A percentile compares a stretch with the other conserved stretches of the same genome.
These are phyloP conservation scores for Rhododendron henanense DNA, from an alignment of 148 eudicot genomes.

Conservation along the genomic window DNA sequence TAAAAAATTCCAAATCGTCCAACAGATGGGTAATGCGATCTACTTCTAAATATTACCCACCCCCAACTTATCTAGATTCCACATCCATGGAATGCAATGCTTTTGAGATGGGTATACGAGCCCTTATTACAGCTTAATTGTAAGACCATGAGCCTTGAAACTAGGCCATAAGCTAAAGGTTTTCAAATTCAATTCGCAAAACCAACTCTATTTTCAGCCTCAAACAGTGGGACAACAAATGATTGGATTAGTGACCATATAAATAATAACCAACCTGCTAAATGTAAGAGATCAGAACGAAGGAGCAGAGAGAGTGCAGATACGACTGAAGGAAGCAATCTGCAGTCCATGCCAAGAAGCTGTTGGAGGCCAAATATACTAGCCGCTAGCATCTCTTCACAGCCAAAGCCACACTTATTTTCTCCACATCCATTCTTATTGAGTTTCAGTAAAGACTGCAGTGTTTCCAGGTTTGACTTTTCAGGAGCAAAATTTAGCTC, in stretches of 20 bases:
- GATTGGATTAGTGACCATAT: neutral
- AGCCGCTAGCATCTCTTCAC: conserved; percentile 50
- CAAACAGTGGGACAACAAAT: neutral
- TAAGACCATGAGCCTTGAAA: neutral
- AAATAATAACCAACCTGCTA: conserved; percentile 37
- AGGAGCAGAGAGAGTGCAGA: conserved; percentile 67
- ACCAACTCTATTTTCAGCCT: neutral
- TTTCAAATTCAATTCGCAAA: neutral
- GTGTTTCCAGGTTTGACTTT: conserved; percentile 26
- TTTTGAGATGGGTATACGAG: neutral
- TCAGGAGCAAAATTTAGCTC: conserved; percentile 15
- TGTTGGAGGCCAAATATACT: conserved; percentile 57
- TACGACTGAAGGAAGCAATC: conserved; percentile 56
- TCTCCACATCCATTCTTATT: conserved; percentile 21
- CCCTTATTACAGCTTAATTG: neutral
- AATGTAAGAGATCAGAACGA: conserved; percentile 27
- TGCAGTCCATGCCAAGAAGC: conserved; percentile 46
- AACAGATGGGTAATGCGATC: neutral
- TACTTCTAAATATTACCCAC: neutral
- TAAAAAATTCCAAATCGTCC: neutral
- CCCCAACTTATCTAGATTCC: neutral
- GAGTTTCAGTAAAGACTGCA: conserved; percentile 44
- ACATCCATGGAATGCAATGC: neutral
- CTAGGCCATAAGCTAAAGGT: neutral
- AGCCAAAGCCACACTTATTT: conserved; percentile 21